Evolutionary conservation across 805 yeast species (phyloP).

Genomic region (Suhomyces prunicola): DNA sequence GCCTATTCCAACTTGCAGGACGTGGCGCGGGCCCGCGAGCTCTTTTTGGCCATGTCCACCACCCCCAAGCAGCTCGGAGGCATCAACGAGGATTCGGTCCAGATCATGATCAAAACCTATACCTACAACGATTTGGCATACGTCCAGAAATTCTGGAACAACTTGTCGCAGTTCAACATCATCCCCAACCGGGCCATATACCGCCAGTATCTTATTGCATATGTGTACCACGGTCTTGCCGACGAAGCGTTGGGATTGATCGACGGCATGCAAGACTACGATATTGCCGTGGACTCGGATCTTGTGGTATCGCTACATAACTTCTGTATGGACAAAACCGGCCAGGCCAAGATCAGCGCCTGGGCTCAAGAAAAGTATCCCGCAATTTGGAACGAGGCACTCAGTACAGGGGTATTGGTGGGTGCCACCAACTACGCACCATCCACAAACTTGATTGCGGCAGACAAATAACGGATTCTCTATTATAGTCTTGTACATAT

Average conservation of each 20-base stretch:
- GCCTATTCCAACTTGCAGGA: conserved; percentile 62
- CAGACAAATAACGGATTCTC: neutral
- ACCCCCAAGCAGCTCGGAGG: conserved; percentile 47
- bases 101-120: conserved; percentile 63
- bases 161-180: conserved; percentile 50
- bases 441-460: conserved; percentile 25
- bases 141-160: conserved; percentile 61
- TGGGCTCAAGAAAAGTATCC: conserved; percentile 33
- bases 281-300: conserved; percentile 41
- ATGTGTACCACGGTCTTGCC: conserved; percentile 62
- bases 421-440: conserved; percentile 30
- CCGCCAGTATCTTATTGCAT: conserved; percentile 63
- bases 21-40: conserved; percentile 52
- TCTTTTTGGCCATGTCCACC: conserved; percentile 57
- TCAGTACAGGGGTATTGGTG: conserved; percentile 22
- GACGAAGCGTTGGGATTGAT: conserved; percentile 54
- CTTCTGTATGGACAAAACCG: conserved; percentile 32
- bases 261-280: conserved; percentile 46
- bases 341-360: conserved; percentile 26
- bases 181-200: conserved; percentile 51
- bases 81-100: conserved; percentile 59
- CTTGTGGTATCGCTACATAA: conserved; percentile 48
- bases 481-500: neutral
- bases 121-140: conserved; percentile 53
- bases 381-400: conserved; percentile 26